Evolutionary conservation across 371 early-diverging fungal species (phyloP), one percentile per base, ranked within the genome.

Genomic region (Mucor lusitanicus): DNA sequence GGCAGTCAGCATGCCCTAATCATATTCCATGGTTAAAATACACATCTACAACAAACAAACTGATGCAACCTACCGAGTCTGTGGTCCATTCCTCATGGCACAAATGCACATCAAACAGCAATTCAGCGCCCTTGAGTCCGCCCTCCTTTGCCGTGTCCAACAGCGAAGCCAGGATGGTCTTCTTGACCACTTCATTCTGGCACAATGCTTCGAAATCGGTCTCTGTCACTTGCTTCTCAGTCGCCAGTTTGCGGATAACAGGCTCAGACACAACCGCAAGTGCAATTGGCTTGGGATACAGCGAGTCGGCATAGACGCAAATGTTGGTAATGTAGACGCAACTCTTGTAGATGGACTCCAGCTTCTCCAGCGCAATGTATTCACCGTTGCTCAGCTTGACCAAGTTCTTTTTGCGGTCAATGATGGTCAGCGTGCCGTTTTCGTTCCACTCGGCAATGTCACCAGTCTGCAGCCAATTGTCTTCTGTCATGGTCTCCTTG

Each of bases 351-450:
- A 93, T 85, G 5, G 95, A 89, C 81, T 99, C 99, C 40, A 99
- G 82, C 73, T 97, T 97, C 77, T 99, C 99, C 35, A 99, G 87
- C 0, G 97, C 97, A 78, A 92, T 94, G 82, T 99, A 99, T 82
- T 99, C 99, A 69, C 99, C 99, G 71, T 93, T 89, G 46, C 84
- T 83, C 28, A 88, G 67, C 44, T 83, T 98, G 73, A 98, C 90
- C 25, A 93, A 72, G 64, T 89, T 94, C 85, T 94, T 95, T 58
- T 85, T 88, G 69, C 95, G 85, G 73, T 95, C 95, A 75, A 95
- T 92, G 68, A 95, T 86, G 42, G 80, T 61, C 19, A 94, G 69
- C n/a, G 86, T 83, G 17, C 93, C 93, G 56, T 91, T 87, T 13
- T 78, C 77, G 23, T 86, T 81, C 87, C 87, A 89, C 76, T 91